These are phyloP conservation scores for Anaeramoeba flamelloides DNA, from an alignment of 78 protist genomes.

Conservation along the genomic window DNA sequence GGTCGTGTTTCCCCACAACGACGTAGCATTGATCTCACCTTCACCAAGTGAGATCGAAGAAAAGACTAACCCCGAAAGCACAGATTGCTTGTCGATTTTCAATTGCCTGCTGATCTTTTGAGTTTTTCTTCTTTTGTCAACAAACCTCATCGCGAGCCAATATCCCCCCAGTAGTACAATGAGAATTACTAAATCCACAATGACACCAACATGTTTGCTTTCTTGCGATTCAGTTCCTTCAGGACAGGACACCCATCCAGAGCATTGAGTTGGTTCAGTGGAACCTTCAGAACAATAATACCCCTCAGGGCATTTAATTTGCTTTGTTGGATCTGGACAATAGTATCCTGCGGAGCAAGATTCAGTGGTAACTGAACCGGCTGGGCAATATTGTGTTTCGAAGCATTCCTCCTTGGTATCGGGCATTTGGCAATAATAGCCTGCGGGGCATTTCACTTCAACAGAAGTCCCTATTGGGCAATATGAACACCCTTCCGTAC, in stretches of 20 bases:
- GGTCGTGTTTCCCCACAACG: no score
- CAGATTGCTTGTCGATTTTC: no score
- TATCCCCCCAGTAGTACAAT: not conserved
- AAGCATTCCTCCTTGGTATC: constrained; percentile 1
- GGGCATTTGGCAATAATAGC: no score
- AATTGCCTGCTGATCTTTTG: no score
- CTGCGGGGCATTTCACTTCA: no score
- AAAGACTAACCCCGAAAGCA: no score
- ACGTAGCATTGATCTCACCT: no score
- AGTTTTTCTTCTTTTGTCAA: not conserved
- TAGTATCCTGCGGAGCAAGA: constrained; percentile 4
- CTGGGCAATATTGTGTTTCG: not conserved
- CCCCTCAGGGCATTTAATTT: not conserved
- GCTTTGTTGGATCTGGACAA: constrained; percentile 2
- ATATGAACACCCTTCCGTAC: no score
- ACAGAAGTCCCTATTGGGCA: no score
- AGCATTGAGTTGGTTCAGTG: not conserved
- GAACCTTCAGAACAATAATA: constrained; percentile 1
- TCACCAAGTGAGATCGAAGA: no score
- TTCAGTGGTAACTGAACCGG: not conserved
- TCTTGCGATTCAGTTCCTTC: no score
- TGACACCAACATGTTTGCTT: no score
- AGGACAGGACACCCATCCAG: constrained; percentile 1
- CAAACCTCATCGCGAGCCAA: not conserved
- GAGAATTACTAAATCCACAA: constrained; percentile 2